Base-by-base conservation (phyloP, 371 early-diverging fungal genomes). In the Haplosporangium sp. region DNA sequence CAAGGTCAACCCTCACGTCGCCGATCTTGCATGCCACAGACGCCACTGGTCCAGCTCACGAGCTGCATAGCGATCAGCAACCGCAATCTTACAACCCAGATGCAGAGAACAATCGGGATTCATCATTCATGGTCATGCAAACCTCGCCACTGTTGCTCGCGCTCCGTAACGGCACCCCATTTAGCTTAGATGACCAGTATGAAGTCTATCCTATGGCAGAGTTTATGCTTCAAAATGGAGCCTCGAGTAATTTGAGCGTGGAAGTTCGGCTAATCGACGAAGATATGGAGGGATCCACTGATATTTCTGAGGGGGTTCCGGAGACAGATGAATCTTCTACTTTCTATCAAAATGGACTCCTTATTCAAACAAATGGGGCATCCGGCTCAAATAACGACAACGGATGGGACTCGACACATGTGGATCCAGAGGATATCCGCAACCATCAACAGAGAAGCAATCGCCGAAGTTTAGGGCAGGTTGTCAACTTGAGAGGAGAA, bases 121-220 rank as follows among this genome's bases (percentile, higher is more conserved):
- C 69, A 5, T 74, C 78, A 10, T 72, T 71, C 56, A 74, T 60
- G 68, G 75, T 81, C n/a, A 81, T 81, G 81, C 75, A 81, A 40
- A 75, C 75, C 6, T 75, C 81, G 6, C 81, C 81, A 17, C 60
- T 81, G 58, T 56, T 81, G 47, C 63, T 81, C 39, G 81, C 81
- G 5, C 81, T 81, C 40, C 75, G 63, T 27, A 71, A 81, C 55
- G 75, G 75, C 15, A 57, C 59, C 3, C 81, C 66, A 6, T 81
- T 74, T 52, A 81, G 72, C 34, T 45, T 74, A 45, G 81, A 81
- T 55, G 66, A 71, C 15, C 72, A 68, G 6, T 71, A 69, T 11
- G 81, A 81, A 39, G 81, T 81, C 4, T 81, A 81, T 52, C 81
- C 81, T 1, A 56, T 81, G 75, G 81, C 81, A 0, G 81, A 81